Conservation (phyloP, 75 land plant genomes). For the Adiantum capillusveneris region DNA sequence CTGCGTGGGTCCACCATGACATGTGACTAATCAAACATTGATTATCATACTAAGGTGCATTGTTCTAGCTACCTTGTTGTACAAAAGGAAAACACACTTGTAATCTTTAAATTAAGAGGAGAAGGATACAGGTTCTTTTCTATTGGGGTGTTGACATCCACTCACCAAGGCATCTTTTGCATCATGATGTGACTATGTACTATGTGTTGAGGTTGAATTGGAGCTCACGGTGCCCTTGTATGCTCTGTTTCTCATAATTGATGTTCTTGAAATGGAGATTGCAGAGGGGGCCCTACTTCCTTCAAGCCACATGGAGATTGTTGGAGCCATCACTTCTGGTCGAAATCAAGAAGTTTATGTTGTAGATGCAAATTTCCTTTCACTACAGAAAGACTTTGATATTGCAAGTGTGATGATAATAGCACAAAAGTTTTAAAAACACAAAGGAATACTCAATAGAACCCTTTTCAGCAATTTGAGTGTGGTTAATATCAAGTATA, state of each 20-base stretch:
- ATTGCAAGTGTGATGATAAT: constrained; percentile 40
- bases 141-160: constrained; percentile 39
- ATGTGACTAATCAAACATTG: too few relatives aligned
- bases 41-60: too few relatives aligned
- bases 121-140: too few relatives aligned
- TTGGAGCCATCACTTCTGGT: constrained; percentile 69
- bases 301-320: constrained; percentile 66
- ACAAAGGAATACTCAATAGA: constrained; percentile 40
- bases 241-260: constrained; percentile 71
- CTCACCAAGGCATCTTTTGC: constrained; percentile 52
- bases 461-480: constrained; percentile 58
- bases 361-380: constrained; percentile 60
- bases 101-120: too few relatives aligned
- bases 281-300: constrained; percentile 45
- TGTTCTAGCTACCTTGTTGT: too few relatives aligned
- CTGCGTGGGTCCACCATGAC: too few relatives aligned
- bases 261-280: constrained; percentile 65
- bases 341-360: constrained; percentile 41
- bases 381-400: constrained; percentile 40
- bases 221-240: constrained; percentile 49
- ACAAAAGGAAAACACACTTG: too few relatives aligned
- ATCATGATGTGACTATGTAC: constrained; percentile 72
- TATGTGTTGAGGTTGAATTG: constrained; percentile 60
- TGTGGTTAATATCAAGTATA: constrained; percentile 54
- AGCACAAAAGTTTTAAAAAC: constrained; percentile 57